These are phyloP conservation scores for Abortiporus biennis DNA, from an alignment of 1,284 basidiomycete genomes.

Conservation along the genomic window DNA sequence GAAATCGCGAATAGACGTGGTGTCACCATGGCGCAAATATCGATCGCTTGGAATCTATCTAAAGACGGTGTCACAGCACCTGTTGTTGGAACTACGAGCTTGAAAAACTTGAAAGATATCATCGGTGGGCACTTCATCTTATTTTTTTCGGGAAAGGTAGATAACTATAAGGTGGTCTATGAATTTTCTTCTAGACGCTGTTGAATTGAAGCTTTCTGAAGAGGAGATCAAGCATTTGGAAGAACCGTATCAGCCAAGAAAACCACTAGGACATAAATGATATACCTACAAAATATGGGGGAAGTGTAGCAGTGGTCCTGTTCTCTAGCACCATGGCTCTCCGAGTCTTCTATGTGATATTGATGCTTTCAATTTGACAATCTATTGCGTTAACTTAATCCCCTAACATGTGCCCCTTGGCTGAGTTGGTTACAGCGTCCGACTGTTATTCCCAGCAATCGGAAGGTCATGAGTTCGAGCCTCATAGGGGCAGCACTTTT, in stretches of 20 bases:
- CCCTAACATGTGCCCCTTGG: slow-evolving; percentile 68
- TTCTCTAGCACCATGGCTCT: too few relatives aligned
- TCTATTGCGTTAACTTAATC: too few relatives aligned
- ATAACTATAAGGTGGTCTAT: too few relatives aligned
- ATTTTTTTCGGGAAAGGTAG: background rate
- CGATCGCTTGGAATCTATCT: slow-evolving; percentile 31
- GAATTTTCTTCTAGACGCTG: slow-evolving; percentile 1
- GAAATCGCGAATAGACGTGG: slow-evolving; percentile 31
- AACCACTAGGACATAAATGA: slow-evolving; percentile 1
- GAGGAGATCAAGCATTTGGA: slow-evolving; percentile 6
- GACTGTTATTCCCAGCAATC: too few relatives aligned
- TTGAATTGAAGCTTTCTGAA: slow-evolving; percentile 1
- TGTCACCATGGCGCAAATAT: slow-evolving; percentile 35
- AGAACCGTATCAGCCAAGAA: slow-evolving; percentile 3
- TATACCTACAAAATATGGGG: too few relatives aligned
- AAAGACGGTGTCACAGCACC: slow-evolving; percentile 23
- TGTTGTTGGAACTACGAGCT: too few relatives aligned
- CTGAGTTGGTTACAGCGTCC: slow-evolving; percentile 75
- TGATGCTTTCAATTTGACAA: too few relatives aligned
- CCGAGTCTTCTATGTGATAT: too few relatives aligned
- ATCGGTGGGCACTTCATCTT: slow-evolving; percentile 13
- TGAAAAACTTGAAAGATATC: slow-evolving; percentile 24
- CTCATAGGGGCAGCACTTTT: too few relatives aligned
- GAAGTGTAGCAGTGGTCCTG: too few relatives aligned
- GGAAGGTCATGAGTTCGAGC: too few relatives aligned